Evolutionary conservation across 306 rosid genomes (phyloP).

Genomic region (Cucumis sativus): Cucumber_9930_V3 NC_026658.2:17978001-17978500

Average conservation of each 20-base stretch:
- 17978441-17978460: background rate
- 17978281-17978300: background rate
- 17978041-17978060: background rate
- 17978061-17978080: slow-evolving; percentile 2
- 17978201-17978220: background rate
- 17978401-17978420: background rate
- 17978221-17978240: too few species aligned
- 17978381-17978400: background rate
- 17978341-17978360: background rate
- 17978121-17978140: background rate
- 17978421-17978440: slow-evolving; percentile 4
- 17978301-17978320: background rate
- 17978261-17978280: background rate
- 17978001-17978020: background rate
- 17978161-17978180: background rate
- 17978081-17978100: background rate
- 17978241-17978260: background rate
- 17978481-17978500: slow-evolving; percentile 3
- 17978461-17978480: background rate
- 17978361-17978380: background rate
- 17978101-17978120: background rate
- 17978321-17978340: slow-evolving; percentile 2
- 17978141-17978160: background rate
- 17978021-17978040: background rate
- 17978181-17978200: background rate